Base-by-base conservation (phyloP, 2,329 filamentous ascomycete species). In the Cytospora chrysosperma region DNA sequence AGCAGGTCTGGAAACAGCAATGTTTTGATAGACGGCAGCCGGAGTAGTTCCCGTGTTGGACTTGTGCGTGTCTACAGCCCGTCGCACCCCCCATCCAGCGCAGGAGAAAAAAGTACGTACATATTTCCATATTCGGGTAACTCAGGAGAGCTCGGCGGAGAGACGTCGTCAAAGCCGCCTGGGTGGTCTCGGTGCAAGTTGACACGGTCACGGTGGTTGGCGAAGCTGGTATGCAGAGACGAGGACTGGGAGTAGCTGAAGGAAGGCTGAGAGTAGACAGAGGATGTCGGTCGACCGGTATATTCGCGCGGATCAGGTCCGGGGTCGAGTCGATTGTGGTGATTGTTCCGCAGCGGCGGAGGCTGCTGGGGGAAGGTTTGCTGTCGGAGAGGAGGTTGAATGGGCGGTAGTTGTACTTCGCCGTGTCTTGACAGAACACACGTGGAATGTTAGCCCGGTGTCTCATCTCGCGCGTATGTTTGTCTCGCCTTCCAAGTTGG, bases 231-330 rank as follows among this genome's bases (percentile, higher is more conserved):
- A 13, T 71, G 72, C 30, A 72, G 70, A 17, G 81, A 80, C 65
- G 80, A 85, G 52, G 78, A 81, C 72, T 84, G 81, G 12, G 40
- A 43, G 17, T 43, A 43, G 40, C 40, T 43, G 10, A 43, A 10
- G 17, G 79, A 85, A 52, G 78, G 81, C 72, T 84, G 81, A 53
- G 86, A 86, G 72, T 90, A 89, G 54, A 87, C 68, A 19, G 88
- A 89, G 34, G 87, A 88, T 8, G 78, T 68, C n/a, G 82, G 81
- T 49, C 82, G 81, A 66, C 57, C 64, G 4, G 57, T 21, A 19
- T 61, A 61, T 57, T 64, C 64, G 49, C 49, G 57, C 19, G 51
- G 28, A 30, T 30, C 28, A n/a, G n/a, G n/a, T n/a, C n/a, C n/a
- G 28, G 28, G 30, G 3, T 55, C 59, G 27, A 49, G 37, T 50